These are phyloP conservation scores for Cronartium ribicola DNA, from an alignment of 1,284 basidiomycete species.

Conservation along the genomic window DNA sequence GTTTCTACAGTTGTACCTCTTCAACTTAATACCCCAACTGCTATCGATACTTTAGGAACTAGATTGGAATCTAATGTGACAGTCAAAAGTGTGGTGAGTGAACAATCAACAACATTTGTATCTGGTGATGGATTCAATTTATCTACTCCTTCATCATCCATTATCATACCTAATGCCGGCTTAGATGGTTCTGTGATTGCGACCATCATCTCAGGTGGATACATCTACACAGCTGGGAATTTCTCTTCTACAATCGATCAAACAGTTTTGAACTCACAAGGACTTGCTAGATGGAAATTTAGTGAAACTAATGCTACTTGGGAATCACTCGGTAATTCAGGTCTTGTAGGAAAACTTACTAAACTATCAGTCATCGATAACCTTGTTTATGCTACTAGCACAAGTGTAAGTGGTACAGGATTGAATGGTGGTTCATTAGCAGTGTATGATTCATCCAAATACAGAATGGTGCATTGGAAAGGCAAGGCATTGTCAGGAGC, in stretches of 20 bases:
- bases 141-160: slow-evolving; percentile 7
- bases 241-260: slow-evolving; percentile 28
- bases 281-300: slow-evolving; percentile 39
- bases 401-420: not conserved
- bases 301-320: slow-evolving; percentile 13
- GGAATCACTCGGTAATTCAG: slow-evolving; percentile 19
- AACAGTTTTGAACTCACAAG: slow-evolving; percentile 7
- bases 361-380: slow-evolving; percentile 8
- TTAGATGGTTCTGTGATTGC: slow-evolving; percentile 23
- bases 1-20: not conserved
- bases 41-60: slow-evolving; percentile 24
- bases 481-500: too few species aligned
- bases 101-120: slow-evolving; percentile 15
- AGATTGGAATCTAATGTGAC: slow-evolving; percentile 4
- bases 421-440: slow-evolving; percentile 5
- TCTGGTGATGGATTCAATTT: slow-evolving; percentile 11
- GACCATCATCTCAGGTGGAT: not conserved
- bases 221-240: slow-evolving; percentile 28
- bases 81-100: slow-evolving; percentile 13
- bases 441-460: slow-evolving; percentile 11
- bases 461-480: too few species aligned
- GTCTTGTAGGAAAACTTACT: slow-evolving; percentile 11
- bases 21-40: slow-evolving; percentile 5
- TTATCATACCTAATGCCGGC: slow-evolving; percentile 31
- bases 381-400: slow-evolving; percentile 17